Base-by-base conservation (phyloP, 768 basidiomycete genomes). In the Rhodotorula babjevae region DNA sequence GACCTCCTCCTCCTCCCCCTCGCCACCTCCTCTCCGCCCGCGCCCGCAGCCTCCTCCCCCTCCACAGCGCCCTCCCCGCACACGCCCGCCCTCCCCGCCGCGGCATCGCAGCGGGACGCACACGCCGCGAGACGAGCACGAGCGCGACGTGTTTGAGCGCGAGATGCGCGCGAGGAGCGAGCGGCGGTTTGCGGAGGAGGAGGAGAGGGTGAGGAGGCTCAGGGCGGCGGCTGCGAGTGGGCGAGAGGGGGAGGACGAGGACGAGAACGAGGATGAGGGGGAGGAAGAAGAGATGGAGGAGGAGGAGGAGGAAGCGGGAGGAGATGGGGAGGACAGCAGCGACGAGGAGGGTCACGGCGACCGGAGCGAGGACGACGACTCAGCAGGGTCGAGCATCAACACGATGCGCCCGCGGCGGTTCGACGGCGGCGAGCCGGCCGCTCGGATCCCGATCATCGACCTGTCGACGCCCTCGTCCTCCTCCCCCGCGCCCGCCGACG, bases 321-420 rank as follows among this genome's bases (percentile, higher is more conserved):
- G 9, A 36, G 44, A 46, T 40, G 52, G 10, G 5, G 42, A 46
- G 59, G 57, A 29, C 47, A 42, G 36, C 19, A 53, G 58, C 1
- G 49, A 50, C 9, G 71, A 67, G 25, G 57, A 40, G 18, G 49
- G 58, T 0, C 36, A 49, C 36, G 64, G 19, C 14, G 62, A 52
- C 27, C 21, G 29, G 7, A 29, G 18, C 19, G 36, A 5, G 27
- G 36, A 60, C 18, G 46, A 40, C n/a, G 64, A 42, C 3, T 64
- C 71, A 23, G 7, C 53, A 25, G 31, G 40, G 7, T 63, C 70
- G 23, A 72, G 65, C 58, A 29, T 63, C 61, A 36, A 71, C 46
- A 67, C 71, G 49, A 67, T 66, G 2, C 53, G 66, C 25, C 61
- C 61, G n/a, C 29, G 61, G 2, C 65, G 71, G 3, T 63, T 67